Evolutionary conservation across 805 yeast species (phyloP), one percentile per base, ranked within the genome.

Genomic region (Scheffersomyces stipitis): DNA sequence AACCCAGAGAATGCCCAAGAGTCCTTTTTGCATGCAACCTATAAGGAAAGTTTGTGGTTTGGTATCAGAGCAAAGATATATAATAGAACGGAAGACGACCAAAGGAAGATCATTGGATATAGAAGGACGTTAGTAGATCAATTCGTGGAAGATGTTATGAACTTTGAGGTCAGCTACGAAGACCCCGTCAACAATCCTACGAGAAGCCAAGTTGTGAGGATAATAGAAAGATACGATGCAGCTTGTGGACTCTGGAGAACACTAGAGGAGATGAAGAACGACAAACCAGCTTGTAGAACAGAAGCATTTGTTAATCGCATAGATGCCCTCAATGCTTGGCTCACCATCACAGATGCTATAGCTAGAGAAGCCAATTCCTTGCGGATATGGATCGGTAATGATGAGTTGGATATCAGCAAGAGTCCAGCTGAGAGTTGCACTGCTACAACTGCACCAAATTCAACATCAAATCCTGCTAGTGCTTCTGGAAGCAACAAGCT

Each of bases 321-420:
- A 3, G 89, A 85, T 39, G 91, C 96, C 1, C 67, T 91, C 38
- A 80, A 76, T 26, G 83, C 96, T 0, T 91, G 97, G 96, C 70
- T 76, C 18, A 78, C 88, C 5, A 80, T 87, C 26, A 78, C 89
- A 0, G 76, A 73, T 30, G 84, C 88, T 1, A 78, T 90, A 15
- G 72, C 75, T 31, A 62, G 78, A 24, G 89, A 83, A 50, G 66
- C 81, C 2, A 63, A 70, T 12, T 73, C 82, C 4, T 62, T 93
- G 43, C 73, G 76, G 42, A 60, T 71, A 29, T 89, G 96, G 96
- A 86, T 89, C 4, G 96, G 96, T 3, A 85, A 85, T 56, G 83
- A 79, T 34, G 88, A 82, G 23, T 61, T 85, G 18, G 93, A 88
- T 52, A 78, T 88, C 31, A 58, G 75, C 17, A 61, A 62, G 40